phyloP scores from a whole-genome alignment of 2,329 filamentous ascomycete species.

The Cordyceps cateniannulata region DNA sequence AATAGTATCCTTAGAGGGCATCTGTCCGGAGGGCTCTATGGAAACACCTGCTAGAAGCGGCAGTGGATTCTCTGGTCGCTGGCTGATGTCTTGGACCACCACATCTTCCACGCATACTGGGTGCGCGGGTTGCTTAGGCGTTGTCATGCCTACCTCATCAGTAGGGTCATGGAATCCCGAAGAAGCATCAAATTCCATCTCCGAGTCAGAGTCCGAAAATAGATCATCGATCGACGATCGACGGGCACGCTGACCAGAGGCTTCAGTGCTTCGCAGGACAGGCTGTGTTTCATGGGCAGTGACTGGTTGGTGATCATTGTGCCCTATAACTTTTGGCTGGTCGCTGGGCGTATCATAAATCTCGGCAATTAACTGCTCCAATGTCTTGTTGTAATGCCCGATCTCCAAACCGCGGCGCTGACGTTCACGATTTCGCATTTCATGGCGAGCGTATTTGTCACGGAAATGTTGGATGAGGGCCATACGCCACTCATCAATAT shows the following conservation, averaged over 20 bases:
- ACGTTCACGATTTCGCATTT: conserved; percentile 39
- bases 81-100: neutral
- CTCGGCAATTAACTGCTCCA: conserved; percentile 19
- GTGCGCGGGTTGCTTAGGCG: neutral
- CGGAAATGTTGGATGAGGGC: conserved; percentile 23
- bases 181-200: neutral
- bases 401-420: conserved; percentile 27
- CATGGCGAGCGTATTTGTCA: conserved; percentile 31
- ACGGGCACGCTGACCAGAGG: neutral
- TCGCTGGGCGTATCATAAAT: conserved; percentile 15
- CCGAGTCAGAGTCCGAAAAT: neutral
- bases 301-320: neutral
- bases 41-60: neutral
- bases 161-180: neutral
- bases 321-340: neutral
- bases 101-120: neutral
- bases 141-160: neutral
- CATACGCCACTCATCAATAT: conserved; percentile 30
- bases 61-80: neutral
- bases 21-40: neutral
- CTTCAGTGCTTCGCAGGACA: neutral
- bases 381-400: conserved; percentile 17
- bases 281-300: neutral
- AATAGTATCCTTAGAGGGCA: no score
- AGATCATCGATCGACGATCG: conserved; percentile 1